Base-by-base conservation (phyloP, 495 filamentous ascomycete species). In the Aspergillus coremiiformis region DNA sequence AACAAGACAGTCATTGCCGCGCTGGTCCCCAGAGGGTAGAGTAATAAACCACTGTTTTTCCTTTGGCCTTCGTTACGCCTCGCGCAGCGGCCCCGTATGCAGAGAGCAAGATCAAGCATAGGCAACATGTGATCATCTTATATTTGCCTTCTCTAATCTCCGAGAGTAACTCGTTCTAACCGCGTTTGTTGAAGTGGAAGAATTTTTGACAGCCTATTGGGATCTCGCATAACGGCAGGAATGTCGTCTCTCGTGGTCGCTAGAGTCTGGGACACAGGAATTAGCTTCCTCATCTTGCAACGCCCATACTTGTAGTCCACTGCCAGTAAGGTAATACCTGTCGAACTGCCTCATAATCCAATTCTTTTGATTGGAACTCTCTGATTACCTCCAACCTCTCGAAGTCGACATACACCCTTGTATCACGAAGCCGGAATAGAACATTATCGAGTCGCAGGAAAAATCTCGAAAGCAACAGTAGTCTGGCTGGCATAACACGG, bases 361-460 rank as follows among this genome's bases (percentile, higher is more conserved):
- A 81, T 71, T 98, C 93, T 64, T 81, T 82, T 10, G 85, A 84
- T 47, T 85, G 84, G 58, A 95, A 96, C 72, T 98, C 92, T 52
- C 93, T 76, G 8, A 93, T 85, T 15, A 96, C 84, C 70, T 90
- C 84, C 4, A 82, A 77, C n/a, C 70, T 81, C 14, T 70, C 78
- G 72, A 97, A 96, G 55, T 97, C 94, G 9, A 97, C 79, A 68
- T 92, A 98, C 7, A 97, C 76, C 51, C 93, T 78, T 9, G 94
- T 97, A 61, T 98, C 93, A 45, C 90, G 74, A 51, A 98, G 76
- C 52, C 93, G 77, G 37, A 95, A 79, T 44, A 98, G 56, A 19
- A 98, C 93, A 49, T 85, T 84, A 59, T 98, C 93, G 33, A 98
- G 73, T 53, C 93, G 76, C 84, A 98, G 86, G 71, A 94, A 98